phyloP scores from a whole-genome alignment of 2,329 filamentous ascomycete species.

The Zymoseptoria tritici region DNA sequence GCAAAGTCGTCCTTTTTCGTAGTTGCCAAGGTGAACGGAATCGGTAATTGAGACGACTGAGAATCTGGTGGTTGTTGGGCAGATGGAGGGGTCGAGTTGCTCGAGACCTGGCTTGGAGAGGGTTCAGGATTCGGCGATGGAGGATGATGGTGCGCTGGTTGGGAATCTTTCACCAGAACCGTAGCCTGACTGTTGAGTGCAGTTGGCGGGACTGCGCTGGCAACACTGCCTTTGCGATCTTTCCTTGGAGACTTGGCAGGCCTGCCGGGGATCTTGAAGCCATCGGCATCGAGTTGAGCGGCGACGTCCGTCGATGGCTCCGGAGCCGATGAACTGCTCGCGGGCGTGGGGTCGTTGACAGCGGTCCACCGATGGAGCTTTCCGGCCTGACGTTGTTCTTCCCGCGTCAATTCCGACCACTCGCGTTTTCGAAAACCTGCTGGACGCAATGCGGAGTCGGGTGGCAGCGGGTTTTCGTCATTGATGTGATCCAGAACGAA shows the following conservation, averaged over 20 bases:
- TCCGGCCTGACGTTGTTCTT: background rate
- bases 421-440: background rate
- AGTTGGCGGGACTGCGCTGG: background rate
- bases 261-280: conserved; percentile 1
- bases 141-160: background rate
- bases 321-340: background rate
- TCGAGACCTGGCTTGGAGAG: background rate
- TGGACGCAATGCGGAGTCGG: background rate
- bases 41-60: background rate
- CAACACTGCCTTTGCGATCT: background rate
- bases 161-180: background rate
- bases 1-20: background rate
- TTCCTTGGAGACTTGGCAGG: background rate
- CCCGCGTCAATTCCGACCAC: background rate
- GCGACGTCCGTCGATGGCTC: background rate
- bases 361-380: background rate
- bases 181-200: background rate
- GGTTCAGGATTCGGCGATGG: background rate
- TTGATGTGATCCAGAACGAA: background rate
- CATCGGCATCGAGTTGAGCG: conserved; percentile 3
- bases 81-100: conserved; percentile 3
- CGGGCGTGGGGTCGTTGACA: background rate
- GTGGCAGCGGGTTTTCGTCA: background rate
- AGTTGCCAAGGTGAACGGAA: background rate
- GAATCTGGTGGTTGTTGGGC: conserved; percentile 1